Conservation (phyloP, 306 rosid species). For the Ormosia emarginata region DNA sequence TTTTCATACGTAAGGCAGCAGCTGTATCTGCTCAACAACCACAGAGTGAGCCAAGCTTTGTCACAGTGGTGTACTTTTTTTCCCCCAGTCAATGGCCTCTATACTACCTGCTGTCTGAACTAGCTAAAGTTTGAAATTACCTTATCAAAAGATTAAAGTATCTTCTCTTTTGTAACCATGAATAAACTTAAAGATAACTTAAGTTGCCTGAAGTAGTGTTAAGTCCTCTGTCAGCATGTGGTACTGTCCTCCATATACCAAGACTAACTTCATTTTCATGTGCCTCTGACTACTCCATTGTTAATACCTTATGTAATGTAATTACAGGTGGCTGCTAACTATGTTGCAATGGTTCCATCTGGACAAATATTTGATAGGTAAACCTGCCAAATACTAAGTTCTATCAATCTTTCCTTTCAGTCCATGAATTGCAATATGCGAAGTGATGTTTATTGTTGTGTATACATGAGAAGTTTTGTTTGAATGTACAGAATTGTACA, state of each 20-base stretch:
- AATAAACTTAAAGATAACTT: not conserved
- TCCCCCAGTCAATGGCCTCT: not conserved
- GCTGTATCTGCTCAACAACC: not conserved
- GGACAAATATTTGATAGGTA: slow-evolving; percentile 98
- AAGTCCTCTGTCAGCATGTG: not conserved
- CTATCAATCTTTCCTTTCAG: slow-evolving; percentile 17
- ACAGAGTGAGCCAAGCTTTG: not conserved
- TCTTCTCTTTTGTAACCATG: not conserved
- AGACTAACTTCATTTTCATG: not conserved
- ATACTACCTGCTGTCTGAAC: not conserved
- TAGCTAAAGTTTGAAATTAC: not conserved
- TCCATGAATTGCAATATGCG: not conserved
- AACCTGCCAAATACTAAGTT: not conserved
- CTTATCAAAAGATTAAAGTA: not conserved
- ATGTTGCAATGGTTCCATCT: slow-evolving; percentile 95
- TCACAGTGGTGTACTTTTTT: not conserved
- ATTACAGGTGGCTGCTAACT: slow-evolving; percentile 88
- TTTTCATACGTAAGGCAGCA: not conserved
- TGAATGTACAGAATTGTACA: not conserved
- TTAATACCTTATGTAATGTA: slow-evolving; percentile 5
- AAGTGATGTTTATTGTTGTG: not conserved
- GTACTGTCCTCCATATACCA: not conserved
- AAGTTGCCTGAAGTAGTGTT: not conserved
- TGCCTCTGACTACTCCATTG: not conserved
- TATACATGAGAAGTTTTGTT: not conserved